Conservation (phyloP, 1,139 yeast species). For the Nakaseomyces bracarensis region DNA sequence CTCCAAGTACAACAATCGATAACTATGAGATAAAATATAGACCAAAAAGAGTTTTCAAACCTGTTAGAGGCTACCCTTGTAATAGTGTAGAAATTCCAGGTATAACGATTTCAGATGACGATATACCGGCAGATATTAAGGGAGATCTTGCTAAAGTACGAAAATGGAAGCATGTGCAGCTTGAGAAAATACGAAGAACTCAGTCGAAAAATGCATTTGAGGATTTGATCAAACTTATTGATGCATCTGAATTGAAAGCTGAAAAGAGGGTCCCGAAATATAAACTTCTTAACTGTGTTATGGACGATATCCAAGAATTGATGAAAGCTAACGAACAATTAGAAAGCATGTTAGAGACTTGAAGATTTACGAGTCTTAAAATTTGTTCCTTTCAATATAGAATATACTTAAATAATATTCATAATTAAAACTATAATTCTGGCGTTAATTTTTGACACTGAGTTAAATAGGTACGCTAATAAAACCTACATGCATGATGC, state of each 20-base stretch:
- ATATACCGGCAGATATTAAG: conserved; percentile 20
- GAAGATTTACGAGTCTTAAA: too few relatives aligned
- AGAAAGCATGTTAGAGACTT: conserved; percentile 13
- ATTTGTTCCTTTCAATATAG: too few relatives aligned
- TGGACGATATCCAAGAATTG: conserved; percentile 27
- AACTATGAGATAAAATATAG: not conserved
- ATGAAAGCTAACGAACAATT: conserved; percentile 25
- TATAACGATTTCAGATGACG: conserved; percentile 19
- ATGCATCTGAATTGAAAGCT: conserved; percentile 18
- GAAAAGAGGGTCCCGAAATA: conserved; percentile 29
- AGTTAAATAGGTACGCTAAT: too few relatives aligned
- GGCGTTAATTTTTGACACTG: too few relatives aligned
- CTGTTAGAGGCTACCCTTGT: conserved; percentile 4
- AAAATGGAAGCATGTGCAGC: conserved; percentile 32
- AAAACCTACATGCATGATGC: too few relatives aligned
- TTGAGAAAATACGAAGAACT: conserved; percentile 30
- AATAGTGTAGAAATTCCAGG: conserved; percentile 22
- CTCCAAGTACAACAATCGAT: conserved; percentile 2
- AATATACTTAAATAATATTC: too few relatives aligned
- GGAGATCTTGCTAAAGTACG: conserved; percentile 19
- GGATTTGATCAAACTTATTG: conserved; percentile 19
- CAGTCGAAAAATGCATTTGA: conserved; percentile 28
- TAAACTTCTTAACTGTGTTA: conserved; percentile 22
- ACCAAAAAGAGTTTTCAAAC: conserved; percentile 7
- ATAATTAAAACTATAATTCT: too few relatives aligned